Evolutionary conservation across 2,329 filamentous ascomycete genomes (phyloP).

Genomic region (Cladosporium sp.): DNA sequence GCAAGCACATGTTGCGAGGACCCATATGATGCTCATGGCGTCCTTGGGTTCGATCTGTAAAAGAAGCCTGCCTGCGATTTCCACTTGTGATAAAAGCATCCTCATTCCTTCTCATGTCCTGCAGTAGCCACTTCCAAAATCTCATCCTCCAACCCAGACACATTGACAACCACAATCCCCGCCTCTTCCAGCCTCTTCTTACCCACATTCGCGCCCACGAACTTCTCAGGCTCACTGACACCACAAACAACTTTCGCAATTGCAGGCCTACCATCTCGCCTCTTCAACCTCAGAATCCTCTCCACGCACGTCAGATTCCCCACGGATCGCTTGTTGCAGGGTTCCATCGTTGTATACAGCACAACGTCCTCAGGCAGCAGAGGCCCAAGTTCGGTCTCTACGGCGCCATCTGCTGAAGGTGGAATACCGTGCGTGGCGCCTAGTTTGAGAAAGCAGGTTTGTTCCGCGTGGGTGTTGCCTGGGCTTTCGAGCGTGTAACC

Average conservation of each 20-base stretch:
- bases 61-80: no score
- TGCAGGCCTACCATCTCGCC: constrained; percentile 45
- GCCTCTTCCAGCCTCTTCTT: constrained; percentile 64
- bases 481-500: constrained; percentile 87
- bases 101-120: constrained; percentile 55
- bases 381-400: constrained; percentile 53
- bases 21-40: no score
- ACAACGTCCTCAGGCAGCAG: constrained; percentile 52
- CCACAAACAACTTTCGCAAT: constrained; percentile 82
- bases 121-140: constrained; percentile 80
- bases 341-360: constrained; percentile 92
- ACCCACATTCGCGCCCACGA: constrained; percentile 78
- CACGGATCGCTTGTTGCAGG: constrained; percentile 69
- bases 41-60: no score
- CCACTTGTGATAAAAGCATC: background rate
- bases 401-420: constrained; percentile 16
- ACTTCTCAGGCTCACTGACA: constrained; percentile 83
- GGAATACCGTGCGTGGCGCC: constrained; percentile 27
- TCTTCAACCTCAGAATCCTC: constrained; percentile 59
- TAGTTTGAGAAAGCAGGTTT: constrained; percentile 81
- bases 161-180: constrained; percentile 69
- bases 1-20: no score
- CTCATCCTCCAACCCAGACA: constrained; percentile 71
- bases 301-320: constrained; percentile 76
- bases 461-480: constrained; percentile 95